phyloP scores from a whole-genome alignment of 495 filamentous ascomycete species.

The Aspergillus nidulans region DNA sequence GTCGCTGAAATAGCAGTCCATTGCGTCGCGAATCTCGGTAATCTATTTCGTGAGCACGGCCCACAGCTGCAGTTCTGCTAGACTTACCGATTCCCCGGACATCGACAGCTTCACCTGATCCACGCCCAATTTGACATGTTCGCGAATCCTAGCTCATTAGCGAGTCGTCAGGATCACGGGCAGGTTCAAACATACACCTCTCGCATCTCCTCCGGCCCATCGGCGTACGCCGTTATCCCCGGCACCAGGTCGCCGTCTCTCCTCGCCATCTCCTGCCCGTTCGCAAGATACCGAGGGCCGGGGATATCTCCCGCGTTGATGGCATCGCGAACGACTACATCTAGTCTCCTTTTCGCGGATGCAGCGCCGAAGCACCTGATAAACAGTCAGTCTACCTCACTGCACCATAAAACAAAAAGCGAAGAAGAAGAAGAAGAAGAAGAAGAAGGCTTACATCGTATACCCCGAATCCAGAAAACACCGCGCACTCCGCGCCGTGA shows the following conservation, averaged over 20 bases:
- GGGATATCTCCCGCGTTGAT: slow-evolving; percentile 53
- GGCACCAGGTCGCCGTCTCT: slow-evolving; percentile 41
- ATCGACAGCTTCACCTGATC: slow-evolving; percentile 52
- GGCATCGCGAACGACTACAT: slow-evolving; percentile 49
- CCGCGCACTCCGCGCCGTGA: slow-evolving; percentile 38
- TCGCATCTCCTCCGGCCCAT: slow-evolving; percentile 43
- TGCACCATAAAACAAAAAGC: no score
- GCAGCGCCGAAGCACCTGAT: slow-evolving; percentile 44
- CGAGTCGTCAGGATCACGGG: no score
- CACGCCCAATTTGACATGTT: slow-evolving; percentile 41
- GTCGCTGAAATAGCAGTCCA: slow-evolving; percentile 46
- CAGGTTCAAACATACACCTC: no score
- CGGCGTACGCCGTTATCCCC: slow-evolving; percentile 46
- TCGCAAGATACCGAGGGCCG: slow-evolving; percentile 46
- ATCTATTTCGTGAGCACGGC: slow-evolving; percentile 2
- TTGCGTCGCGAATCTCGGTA: slow-evolving; percentile 35
- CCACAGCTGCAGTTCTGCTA: background rate
- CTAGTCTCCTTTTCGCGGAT: slow-evolving; percentile 45
- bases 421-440: no score
- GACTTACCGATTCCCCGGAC: slow-evolving; percentile 29
- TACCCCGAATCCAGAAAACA: slow-evolving; percentile 44
- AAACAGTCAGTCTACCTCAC: no score
- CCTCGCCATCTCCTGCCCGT: slow-evolving; percentile 45
- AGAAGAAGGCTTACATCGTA: slow-evolving; percentile 32
- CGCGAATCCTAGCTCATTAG: no score